These are phyloP conservation scores for Calonectria pauciramosa DNA, from an alignment of 2,329 filamentous ascomycete species.

Conservation along the genomic window DNA sequence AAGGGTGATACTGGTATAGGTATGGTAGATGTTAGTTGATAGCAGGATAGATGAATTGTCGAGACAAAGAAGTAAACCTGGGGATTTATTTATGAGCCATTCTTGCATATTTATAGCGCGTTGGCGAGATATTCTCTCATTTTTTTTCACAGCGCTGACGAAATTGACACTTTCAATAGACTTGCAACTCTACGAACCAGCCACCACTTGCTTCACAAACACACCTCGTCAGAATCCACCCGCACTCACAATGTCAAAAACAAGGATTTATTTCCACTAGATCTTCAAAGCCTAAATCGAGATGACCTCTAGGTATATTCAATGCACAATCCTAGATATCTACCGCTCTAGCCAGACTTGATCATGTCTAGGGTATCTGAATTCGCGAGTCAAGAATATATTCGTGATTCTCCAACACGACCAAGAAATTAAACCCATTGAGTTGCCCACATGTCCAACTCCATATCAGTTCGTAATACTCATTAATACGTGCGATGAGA, in stretches of 20 bases:
- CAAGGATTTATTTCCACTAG: background rate
- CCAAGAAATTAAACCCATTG: background rate
- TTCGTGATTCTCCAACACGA: constrained; percentile 17
- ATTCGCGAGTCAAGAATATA: background rate
- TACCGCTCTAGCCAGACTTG: background rate
- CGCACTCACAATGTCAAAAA: background rate
- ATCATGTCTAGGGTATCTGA: background rate
- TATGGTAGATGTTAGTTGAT: no score
- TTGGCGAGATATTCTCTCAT: no score
- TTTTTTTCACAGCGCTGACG: no score
- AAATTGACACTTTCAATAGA: no score
- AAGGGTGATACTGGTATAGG: no score
- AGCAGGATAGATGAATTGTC: no score
- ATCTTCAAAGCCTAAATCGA: constrained; percentile 4
- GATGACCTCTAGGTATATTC: constrained; percentile 30
- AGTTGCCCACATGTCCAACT: constrained; percentile 9
- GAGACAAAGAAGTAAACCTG: no score
- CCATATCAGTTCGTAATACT: background rate
- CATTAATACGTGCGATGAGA: constrained; percentile 26
- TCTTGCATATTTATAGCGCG: no score
- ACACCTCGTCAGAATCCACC: background rate
- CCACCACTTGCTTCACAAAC: background rate
- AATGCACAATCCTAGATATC: constrained; percentile 19
- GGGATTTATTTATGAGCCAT: no score
- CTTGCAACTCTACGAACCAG: background rate